phyloP scores from a whole-genome alignment of 192 early-diverging fungal genomes.

The Rhizophlyctis rosea region DNA sequence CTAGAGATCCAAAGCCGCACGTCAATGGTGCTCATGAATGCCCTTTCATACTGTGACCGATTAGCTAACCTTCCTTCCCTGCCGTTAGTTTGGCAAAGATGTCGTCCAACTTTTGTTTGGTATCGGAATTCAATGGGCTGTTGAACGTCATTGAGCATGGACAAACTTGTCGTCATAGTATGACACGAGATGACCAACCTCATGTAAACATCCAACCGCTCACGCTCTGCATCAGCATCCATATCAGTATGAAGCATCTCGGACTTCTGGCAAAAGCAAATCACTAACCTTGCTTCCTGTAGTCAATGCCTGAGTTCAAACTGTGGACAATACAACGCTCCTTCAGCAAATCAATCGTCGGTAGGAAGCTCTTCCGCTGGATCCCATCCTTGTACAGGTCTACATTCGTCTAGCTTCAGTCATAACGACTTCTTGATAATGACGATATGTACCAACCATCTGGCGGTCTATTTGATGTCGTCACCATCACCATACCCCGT shows the following conservation, averaged over 20 bases:
- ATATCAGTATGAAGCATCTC: no score
- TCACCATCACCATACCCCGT: conserved; percentile 82
- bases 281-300: conserved; percentile 61
- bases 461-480: conserved; percentile 91
- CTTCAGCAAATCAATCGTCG: conserved; percentile 86
- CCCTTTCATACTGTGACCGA: no score
- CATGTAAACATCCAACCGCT: no score
- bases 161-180: no score
- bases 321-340: conserved; percentile 73
- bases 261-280: background rate
- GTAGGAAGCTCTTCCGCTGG: conserved; percentile 88
- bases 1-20: no score
- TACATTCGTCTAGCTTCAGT: no score
- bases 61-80: conserved; percentile 22
- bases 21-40: no score
- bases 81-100: conserved; percentile 36
- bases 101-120: conserved; percentile 43
- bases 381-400: conserved; percentile 94
- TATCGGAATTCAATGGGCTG: conserved; percentile 57
- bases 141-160: no score
- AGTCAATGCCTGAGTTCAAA: conserved; percentile 89
- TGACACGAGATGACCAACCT: no score
- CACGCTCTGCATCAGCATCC: no score
- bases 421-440: conserved; percentile 52
- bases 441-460: conserved; percentile 51